Percentiles rank a stretch among this genome's conserved stretches.
Conservation (phyloP, 148 eudicot genomes). For the Cornus suecica region DNA sequence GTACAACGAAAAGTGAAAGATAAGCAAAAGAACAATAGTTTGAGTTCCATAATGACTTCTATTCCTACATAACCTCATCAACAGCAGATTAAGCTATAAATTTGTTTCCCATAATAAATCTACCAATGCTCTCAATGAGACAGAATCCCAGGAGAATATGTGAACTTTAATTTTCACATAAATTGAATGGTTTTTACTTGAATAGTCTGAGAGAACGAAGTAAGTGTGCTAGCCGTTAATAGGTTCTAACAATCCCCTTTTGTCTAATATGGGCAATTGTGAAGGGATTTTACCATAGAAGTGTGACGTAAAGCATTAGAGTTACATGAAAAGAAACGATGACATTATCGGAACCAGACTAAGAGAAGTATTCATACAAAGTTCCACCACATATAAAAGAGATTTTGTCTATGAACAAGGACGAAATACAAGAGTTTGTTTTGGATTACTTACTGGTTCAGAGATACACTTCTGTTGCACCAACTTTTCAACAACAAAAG, state of each 20-base stretch:
- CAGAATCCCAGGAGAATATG: background rate
- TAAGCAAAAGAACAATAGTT: background rate
- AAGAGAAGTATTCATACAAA: background rate
- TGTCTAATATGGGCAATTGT: background rate
- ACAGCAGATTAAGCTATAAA: background rate
- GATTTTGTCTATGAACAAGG: background rate
- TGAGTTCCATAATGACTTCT: slow-evolving; percentile 1
- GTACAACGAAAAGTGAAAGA: background rate
- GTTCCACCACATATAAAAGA: background rate
- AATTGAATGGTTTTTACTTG: background rate
- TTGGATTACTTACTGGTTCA: slow-evolving; percentile 54
- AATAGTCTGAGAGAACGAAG: background rate
- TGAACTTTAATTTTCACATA: background rate
- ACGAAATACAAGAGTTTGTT: background rate
- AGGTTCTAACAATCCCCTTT: background rate
- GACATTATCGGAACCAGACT: background rate
- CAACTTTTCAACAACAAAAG: slow-evolving; percentile 72
- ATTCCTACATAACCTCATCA: background rate
- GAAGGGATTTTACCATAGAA: background rate
- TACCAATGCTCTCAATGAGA: background rate
- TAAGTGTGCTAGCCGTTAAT: background rate
- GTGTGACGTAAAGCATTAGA: background rate
- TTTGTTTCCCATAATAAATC: slow-evolving; percentile 1
- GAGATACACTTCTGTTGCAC: slow-evolving; percentile 50
- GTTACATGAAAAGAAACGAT: background rate